A percentile compares a stretch with the other conserved stretches of the same genome.
phyloP scores from a whole-genome alignment of 2,329 filamentous ascomycete genomes.

The Pyrenochaeta sp. region DNA sequence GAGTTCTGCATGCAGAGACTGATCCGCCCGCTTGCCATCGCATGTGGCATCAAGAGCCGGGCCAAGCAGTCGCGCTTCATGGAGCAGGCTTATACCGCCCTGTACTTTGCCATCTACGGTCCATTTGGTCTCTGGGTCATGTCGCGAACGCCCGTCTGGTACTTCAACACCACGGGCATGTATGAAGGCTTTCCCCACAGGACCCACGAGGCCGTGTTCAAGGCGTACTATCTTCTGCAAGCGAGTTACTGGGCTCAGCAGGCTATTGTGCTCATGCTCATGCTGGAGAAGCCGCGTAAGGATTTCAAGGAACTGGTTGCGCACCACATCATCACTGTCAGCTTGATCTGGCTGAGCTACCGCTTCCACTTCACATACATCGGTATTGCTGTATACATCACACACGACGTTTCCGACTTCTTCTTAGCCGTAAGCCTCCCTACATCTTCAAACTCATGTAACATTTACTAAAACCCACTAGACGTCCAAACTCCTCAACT shows the following conservation, averaged over 20 bases:
- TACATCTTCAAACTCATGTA: background rate
- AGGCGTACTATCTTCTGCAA: slow-evolving; percentile 95
- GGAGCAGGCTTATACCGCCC: slow-evolving; percentile 93
- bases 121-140: slow-evolving; percentile 90
- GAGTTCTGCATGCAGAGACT: slow-evolving; percentile 96
- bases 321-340: slow-evolving; percentile 88
- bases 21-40: slow-evolving; percentile 76
- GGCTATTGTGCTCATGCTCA: slow-evolving; percentile 83
- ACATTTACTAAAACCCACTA: slow-evolving; percentile 42
- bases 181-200: slow-evolving; percentile 87
- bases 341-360: slow-evolving; percentile 86
- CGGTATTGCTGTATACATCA: slow-evolving; percentile 90
- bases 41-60: slow-evolving; percentile 72
- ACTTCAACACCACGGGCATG: slow-evolving; percentile 91
- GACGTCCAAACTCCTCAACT: slow-evolving; percentile 92
- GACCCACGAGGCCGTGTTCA: slow-evolving; percentile 81
- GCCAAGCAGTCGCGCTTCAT: slow-evolving; percentile 90
- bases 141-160: slow-evolving; percentile 90
- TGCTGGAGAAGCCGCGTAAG: slow-evolving; percentile 91
- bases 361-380: slow-evolving; percentile 98
- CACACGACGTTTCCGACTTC: slow-evolving; percentile 93
- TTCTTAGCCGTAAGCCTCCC: slow-evolving; percentile 80
- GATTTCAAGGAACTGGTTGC: slow-evolving; percentile 93
- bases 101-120: slow-evolving; percentile 86
- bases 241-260: slow-evolving; percentile 97